phyloP scores from a whole-genome alignment of 495 filamentous ascomycete species.

The Chaetomium cochliodes region DNA sequence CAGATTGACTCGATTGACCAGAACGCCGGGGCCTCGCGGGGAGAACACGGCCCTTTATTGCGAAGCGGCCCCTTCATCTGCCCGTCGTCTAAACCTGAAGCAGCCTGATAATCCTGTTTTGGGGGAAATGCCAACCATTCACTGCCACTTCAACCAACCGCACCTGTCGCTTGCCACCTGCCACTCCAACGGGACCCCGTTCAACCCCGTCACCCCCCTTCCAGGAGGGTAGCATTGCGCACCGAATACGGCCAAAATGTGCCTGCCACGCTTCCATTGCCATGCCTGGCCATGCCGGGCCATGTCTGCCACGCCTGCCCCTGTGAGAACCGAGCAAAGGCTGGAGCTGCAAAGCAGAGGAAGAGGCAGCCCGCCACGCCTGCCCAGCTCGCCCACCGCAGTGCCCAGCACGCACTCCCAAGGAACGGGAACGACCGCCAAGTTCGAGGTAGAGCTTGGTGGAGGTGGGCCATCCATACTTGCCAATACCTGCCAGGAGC shows the following conservation, averaged over 20 bases:
- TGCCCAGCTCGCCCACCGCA: no score
- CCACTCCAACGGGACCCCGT: background rate
- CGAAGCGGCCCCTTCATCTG: slow-evolving; percentile 18
- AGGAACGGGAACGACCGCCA: slow-evolving; percentile 8
- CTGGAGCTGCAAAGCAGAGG: no score
- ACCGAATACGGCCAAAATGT: background rate
- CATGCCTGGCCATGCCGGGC: no score
- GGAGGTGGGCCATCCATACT: slow-evolving; percentile 3
- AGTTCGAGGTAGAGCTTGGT: background rate
- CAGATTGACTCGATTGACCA: no score
- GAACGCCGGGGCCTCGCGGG: slow-evolving; percentile 7
- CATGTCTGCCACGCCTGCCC: no score
- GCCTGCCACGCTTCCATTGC: background rate
- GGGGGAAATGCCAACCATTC: background rate
- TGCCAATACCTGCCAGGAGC: background rate
- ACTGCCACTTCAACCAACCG: slow-evolving; percentile 15
- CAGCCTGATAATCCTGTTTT: slow-evolving; percentile 11
- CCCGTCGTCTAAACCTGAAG: slow-evolving; percentile 10
- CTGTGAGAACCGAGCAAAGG: background rate
- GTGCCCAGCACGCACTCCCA: background rate
- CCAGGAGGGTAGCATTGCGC: background rate
- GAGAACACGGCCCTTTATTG: slow-evolving; percentile 22
- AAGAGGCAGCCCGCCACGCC: background rate
- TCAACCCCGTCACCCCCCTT: background rate
- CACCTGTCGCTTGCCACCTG: background rate